phyloP scores from a whole-genome alignment of 768 basidiomycete species.

The Rhizopogon roseolus region DNA sequence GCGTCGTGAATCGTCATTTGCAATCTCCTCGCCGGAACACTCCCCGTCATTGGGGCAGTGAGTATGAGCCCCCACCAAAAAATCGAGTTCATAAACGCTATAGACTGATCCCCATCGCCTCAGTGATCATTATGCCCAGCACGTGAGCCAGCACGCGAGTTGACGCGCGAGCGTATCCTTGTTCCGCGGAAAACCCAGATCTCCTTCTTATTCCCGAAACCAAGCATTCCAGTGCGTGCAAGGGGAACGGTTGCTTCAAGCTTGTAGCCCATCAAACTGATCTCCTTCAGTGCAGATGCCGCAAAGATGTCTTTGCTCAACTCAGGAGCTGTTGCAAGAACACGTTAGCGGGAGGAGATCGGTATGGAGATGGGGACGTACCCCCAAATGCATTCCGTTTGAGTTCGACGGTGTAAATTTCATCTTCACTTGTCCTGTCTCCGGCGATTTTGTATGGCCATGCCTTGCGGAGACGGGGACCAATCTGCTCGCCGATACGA shows the following conservation, averaged over 20 bases:
- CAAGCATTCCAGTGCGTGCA: slow-evolving; percentile 33
- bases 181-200: slow-evolving; percentile 59
- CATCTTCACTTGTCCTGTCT: slow-evolving; percentile 42
- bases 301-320: slow-evolving; percentile 52
- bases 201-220: slow-evolving; percentile 45
- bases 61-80: background rate
- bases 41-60: background rate
- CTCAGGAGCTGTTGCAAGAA: slow-evolving; percentile 28
- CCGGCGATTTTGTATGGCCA: slow-evolving; percentile 39
- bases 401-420: slow-evolving; percentile 52
- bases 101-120: background rate
- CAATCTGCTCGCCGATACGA: slow-evolving; percentile 32
- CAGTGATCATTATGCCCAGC: background rate
- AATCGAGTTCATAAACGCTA: background rate
- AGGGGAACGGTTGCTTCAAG: slow-evolving; percentile 68
- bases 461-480: slow-evolving; percentile 31
- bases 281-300: slow-evolving; percentile 57
- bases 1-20: background rate
- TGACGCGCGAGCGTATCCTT: slow-evolving; percentile 22
- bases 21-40: background rate
- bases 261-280: slow-evolving; percentile 52
- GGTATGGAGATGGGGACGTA: slow-evolving; percentile 4
- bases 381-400: slow-evolving; percentile 37
- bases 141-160: slow-evolving; percentile 17
- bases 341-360: background rate